Evolutionary conservation across 345 rosid genomes (phyloP).

Genomic region (Citrus cavaleriei): DNA sequence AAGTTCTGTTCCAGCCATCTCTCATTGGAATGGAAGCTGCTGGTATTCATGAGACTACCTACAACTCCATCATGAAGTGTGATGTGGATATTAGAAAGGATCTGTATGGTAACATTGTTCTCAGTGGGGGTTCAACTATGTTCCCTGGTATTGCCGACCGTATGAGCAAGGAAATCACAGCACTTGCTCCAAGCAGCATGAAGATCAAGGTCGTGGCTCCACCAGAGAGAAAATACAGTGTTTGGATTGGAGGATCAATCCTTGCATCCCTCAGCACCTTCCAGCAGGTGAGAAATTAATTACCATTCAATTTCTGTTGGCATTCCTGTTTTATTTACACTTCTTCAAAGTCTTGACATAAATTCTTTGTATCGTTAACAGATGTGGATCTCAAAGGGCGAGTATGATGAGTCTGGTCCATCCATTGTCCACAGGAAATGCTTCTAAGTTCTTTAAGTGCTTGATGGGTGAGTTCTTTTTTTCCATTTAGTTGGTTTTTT

Average conservation of each 20-base stretch:
- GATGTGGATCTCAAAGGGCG: slow-evolving; percentile 73
- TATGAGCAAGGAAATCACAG: slow-evolving; percentile 64
- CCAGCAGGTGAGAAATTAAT: slow-evolving; percentile 42
- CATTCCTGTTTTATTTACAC: neutral
- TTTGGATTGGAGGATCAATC: slow-evolving; percentile 77
- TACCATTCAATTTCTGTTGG: neutral
- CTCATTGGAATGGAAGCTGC: slow-evolving; percentile 67
- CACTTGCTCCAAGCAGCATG: slow-evolving; percentile 72
- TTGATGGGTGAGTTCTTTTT: slow-evolving; percentile 41
- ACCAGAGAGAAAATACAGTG: slow-evolving; percentile 63
- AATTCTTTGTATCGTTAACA: slow-evolving; percentile 12
- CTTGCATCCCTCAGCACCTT: slow-evolving; percentile 72
- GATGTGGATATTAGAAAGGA: slow-evolving; percentile 68
- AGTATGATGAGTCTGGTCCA: slow-evolving; percentile 63
- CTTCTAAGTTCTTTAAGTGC: slow-evolving; percentile 35
- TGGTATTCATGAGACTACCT: slow-evolving; percentile 63
- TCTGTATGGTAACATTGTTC: slow-evolving; percentile 58
- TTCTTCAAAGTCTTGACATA: neutral
- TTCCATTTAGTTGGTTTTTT: slow-evolving; percentile 44
- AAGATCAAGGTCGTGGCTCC: slow-evolving; percentile 64
- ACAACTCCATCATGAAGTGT: slow-evolving; percentile 65
- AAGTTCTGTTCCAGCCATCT: slow-evolving; percentile 65
- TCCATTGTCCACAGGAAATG: slow-evolving; percentile 72
- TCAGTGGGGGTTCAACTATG: slow-evolving; percentile 62
- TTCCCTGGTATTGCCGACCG: slow-evolving; percentile 61